These are phyloP conservation scores for Chlorella vulgaris DNA, from an alignment of 139 green algal species.

Conservation along the genomic window DNA sequence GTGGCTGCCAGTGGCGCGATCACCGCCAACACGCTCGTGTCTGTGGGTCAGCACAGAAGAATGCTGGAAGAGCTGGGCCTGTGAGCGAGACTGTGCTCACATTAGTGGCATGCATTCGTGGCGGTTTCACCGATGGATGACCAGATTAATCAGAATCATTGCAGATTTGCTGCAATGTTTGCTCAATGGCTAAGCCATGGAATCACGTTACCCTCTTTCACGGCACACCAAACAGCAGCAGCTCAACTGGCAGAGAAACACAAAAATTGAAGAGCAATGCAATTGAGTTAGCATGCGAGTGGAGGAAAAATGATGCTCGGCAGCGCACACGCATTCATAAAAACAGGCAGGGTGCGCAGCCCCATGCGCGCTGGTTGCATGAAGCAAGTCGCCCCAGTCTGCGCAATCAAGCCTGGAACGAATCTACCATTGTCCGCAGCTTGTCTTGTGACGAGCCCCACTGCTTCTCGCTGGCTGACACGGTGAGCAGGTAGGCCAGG, in stretches of 20 bases:
- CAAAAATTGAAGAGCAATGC: too few species aligned
- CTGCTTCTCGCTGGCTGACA: constrained; percentile 77
- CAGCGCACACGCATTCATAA: too few species aligned
- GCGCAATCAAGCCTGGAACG: constrained; percentile 69
- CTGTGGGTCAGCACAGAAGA: constrained; percentile 69
- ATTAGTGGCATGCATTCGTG: not conserved
- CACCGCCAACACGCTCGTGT: constrained; percentile 78
- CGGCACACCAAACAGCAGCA: not conserved
- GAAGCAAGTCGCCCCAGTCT: too few species aligned
- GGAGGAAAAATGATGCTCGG: too few species aligned
- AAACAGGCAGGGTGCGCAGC: too few species aligned
- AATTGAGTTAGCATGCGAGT: too few species aligned
- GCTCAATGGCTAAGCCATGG: too few species aligned
- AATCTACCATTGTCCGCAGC: constrained; percentile 57
- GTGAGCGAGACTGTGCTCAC: not conserved
- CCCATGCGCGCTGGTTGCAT: too few species aligned
- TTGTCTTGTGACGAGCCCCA: constrained; percentile 60
- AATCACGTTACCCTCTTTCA: too few species aligned
- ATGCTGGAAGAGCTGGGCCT: constrained; percentile 69
- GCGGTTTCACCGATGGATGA: too few species aligned
- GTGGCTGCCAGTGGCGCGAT: constrained; percentile 84
- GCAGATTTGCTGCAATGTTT: too few species aligned
- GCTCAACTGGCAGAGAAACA: not conserved
- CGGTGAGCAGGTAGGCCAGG: constrained; percentile 69
- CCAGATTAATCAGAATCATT: too few species aligned